Conservation (phyloP, 176 grass and related monocot species). For the Chloris gayana region DNA sequence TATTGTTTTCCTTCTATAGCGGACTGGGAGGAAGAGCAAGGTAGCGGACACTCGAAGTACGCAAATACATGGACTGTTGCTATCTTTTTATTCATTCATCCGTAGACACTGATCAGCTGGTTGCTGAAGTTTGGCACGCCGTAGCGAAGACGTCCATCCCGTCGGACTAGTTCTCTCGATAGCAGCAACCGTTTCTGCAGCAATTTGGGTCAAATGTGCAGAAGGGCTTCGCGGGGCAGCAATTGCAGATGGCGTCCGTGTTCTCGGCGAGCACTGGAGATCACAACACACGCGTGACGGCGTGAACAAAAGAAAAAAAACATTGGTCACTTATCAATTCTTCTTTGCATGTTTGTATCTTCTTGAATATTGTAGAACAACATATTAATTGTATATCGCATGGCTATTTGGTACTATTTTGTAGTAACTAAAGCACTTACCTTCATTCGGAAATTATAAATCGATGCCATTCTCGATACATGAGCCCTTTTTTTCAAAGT, state of each 20-base stretch:
- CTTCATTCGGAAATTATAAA: too few relatives aligned
- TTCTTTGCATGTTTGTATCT: neutral
- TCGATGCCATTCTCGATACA: too few relatives aligned
- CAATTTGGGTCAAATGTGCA: neutral
- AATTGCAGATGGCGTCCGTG: neutral
- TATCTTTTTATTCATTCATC: neutral
- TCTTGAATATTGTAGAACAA: neutral
- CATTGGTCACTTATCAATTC: neutral
- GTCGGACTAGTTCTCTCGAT: neutral
- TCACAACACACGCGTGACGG: too few relatives aligned
- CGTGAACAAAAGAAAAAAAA: neutral
- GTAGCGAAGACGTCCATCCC: neutral
- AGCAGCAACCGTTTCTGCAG: neutral
- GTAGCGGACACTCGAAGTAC: too few relatives aligned
- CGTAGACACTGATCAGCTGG: too few relatives aligned
- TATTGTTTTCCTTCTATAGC: too few relatives aligned
- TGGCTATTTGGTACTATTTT: too few relatives aligned
- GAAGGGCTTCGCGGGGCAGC: neutral
- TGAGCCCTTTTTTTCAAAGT: too few relatives aligned
- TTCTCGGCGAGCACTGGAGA: neutral
- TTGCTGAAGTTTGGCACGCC: neutral
- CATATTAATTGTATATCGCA: neutral
- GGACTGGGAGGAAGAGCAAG: too few relatives aligned
- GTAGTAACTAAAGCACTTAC: neutral
- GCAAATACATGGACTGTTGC: too few relatives aligned